Evolutionary conservation across 108 stramenopile species (phyloP).

Genomic region (Cyclotella cryptica): DNA sequence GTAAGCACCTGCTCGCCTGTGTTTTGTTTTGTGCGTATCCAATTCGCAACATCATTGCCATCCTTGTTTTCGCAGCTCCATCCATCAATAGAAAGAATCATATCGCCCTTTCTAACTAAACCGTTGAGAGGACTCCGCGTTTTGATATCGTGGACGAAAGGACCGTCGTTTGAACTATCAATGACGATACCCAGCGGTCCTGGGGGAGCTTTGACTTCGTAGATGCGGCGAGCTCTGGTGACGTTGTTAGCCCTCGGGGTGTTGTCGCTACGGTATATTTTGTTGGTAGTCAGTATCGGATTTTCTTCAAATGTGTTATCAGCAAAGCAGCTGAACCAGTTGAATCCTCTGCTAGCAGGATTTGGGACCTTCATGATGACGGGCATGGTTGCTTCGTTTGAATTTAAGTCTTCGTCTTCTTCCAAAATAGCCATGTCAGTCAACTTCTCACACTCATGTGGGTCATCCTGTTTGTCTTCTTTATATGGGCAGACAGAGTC

Average conservation of each 20-base stretch:
- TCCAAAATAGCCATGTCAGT: conserved; percentile 6
- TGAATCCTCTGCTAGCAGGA: conserved; percentile 7
- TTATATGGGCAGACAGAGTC: too few species aligned
- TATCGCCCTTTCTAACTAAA: conserved; percentile 38
- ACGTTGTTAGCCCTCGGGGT: not conserved
- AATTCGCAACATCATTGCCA: conserved; percentile 23
- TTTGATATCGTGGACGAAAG: conserved; percentile 35
- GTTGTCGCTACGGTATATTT: not conserved
- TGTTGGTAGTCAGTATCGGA: not conserved
- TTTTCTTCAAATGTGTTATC: conserved; percentile 35
- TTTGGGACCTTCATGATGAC: not conserved
- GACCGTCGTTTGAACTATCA: conserved; percentile 34
- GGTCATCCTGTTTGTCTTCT: too few species aligned
- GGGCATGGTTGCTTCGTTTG: not conserved
- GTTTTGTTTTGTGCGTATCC: conserved; percentile 36
- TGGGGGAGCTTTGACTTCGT: conserved; percentile 38
- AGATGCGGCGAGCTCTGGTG: conserved; percentile 18
- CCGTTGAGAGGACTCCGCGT: conserved; percentile 21
- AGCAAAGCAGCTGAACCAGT: conserved; percentile 31
- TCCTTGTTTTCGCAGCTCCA: conserved; percentile 16
- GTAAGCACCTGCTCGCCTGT: conserved; percentile 17
- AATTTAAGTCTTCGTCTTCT: conserved; percentile 4
- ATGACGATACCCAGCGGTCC: conserved; percentile 45
- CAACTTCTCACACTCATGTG: not conserved
- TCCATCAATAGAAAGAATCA: conserved; percentile 39